Evolutionary conservation across 106 monocot species (phyloP).

Genomic region (Dactylorhiza incarnata): DNA sequence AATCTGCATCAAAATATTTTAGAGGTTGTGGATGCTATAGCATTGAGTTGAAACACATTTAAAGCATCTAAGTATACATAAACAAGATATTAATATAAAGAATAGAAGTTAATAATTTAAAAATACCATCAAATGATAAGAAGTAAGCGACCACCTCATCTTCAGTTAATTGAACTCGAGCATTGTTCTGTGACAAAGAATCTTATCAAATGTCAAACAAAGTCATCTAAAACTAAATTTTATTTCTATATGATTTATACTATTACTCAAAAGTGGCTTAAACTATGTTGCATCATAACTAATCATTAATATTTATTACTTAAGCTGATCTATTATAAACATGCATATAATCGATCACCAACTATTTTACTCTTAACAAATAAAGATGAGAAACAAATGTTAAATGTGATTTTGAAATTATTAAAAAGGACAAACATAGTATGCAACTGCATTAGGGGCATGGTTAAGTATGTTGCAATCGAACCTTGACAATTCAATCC

Average conservation of each 20-base stretch:
- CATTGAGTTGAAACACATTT: not conserved
- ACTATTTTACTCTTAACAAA: not conserved
- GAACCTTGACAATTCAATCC: not conserved
- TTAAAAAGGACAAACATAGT: not conserved
- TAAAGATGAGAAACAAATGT: not conserved
- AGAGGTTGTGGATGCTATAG: not conserved
- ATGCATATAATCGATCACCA: not conserved
- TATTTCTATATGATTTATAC: not conserved
- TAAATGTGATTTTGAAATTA: not conserved
- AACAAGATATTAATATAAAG: not conserved
- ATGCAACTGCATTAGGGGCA: not conserved
- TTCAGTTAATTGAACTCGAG: conserved; percentile 53
- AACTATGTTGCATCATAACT: not conserved
- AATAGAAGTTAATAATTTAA: not conserved
- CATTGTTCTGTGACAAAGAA: conserved; percentile 28
- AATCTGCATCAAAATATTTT: not conserved
- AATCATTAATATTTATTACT: not conserved
- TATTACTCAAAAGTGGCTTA: not conserved
- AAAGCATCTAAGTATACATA: not conserved
- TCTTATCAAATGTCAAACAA: not conserved
- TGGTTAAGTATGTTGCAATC: not conserved
- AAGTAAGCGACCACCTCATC: conserved; percentile 79
- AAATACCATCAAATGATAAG: conserved; percentile 76
- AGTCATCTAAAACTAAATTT: not conserved
- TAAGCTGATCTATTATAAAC: not conserved